Percentiles rank a stretch among this genome's conserved stretches.
Conservation (phyloP, 1,284 basidiomycete species). For the Cystobasidium sp. region DNA sequence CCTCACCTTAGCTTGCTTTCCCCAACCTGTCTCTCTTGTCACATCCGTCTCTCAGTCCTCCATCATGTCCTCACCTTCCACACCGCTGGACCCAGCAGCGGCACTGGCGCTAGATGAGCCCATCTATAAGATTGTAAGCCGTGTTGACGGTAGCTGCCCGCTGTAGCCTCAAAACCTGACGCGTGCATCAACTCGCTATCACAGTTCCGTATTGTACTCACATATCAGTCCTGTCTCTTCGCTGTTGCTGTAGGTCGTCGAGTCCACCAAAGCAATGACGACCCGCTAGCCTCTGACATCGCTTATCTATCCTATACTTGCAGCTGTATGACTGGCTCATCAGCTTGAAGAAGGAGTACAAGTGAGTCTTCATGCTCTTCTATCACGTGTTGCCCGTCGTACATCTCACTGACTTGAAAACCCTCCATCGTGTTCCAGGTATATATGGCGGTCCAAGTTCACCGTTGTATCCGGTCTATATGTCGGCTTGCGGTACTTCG, state of each 20-base stretch:
- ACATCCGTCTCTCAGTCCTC: background rate
- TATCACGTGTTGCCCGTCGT: background rate
- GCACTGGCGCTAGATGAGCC: slow-evolving; percentile 25
- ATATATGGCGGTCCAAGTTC: slow-evolving; percentile 30
- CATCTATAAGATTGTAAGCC: background rate
- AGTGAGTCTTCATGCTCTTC: background rate
- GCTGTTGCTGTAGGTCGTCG: slow-evolving; percentile 1
- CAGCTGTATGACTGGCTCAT: slow-evolving; percentile 39
- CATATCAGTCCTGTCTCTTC: slow-evolving; percentile 33
- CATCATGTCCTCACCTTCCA: background rate
- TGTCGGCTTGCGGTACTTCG: slow-evolving; percentile 32
- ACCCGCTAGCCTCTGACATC: background rate
- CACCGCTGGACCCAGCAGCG: slow-evolving; percentile 2
- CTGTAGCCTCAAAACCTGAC: background rate
- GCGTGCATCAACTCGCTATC: background rate
- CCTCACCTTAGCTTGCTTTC: background rate
- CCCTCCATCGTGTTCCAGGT: background rate
- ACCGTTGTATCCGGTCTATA: slow-evolving; percentile 36
- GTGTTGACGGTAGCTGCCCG: background rate
- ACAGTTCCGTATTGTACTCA: slow-evolving; percentile 27
- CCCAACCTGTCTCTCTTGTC: background rate
- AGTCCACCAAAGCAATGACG: background rate
- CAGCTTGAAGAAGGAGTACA: slow-evolving; percentile 22
- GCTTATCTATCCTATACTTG: background rate
- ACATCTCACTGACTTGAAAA: background rate